Conservation (phyloP, 176 grass and related monocot genomes). For the Zoysia pacifica region DNA sequence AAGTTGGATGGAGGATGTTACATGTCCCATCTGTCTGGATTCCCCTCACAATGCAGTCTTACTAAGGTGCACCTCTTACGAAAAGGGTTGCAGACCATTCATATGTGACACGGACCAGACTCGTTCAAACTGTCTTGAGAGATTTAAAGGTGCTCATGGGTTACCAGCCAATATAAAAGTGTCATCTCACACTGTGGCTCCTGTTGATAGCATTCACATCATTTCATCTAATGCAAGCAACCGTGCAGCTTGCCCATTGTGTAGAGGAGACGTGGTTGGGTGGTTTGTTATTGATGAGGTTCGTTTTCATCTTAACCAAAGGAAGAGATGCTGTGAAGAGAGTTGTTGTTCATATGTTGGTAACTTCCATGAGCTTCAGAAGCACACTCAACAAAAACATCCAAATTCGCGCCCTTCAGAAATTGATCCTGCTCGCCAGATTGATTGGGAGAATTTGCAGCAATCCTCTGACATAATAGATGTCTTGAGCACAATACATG, state of each 20-base stretch:
- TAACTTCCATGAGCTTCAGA: slow-evolving; percentile 83
- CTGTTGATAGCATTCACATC: slow-evolving; percentile 67
- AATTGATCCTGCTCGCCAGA: slow-evolving; percentile 70
- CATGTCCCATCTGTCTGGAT: slow-evolving; percentile 93
- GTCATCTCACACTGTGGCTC: slow-evolving; percentile 45
- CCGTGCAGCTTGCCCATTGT: slow-evolving; percentile 76
- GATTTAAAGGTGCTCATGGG: slow-evolving; percentile 81
- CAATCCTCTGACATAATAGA: slow-evolving; percentile 87
- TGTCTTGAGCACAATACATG: slow-evolving; percentile 92
- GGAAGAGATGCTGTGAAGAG: slow-evolving; percentile 88
- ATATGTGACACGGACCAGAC: slow-evolving; percentile 88
- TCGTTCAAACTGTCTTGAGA: slow-evolving; percentile 83
- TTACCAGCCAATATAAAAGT: slow-evolving; percentile 60
- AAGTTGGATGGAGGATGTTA: slow-evolving; percentile 69
- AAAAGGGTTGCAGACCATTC: slow-evolving; percentile 87
- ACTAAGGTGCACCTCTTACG: slow-evolving; percentile 76
- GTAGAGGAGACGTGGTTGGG: slow-evolving; percentile 83
- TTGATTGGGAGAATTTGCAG: slow-evolving; percentile 97
- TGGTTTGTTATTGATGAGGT: slow-evolving; percentile 81
- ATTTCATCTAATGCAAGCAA: slow-evolving; percentile 62
- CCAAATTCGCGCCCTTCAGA: slow-evolving; percentile 83
- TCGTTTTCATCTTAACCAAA: slow-evolving; percentile 74
- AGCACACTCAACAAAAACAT: slow-evolving; percentile 81
- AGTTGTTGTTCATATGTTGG: slow-evolving; percentile 69
- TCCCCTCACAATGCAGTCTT: slow-evolving; percentile 76